Base-by-base conservation (phyloP, 768 basidiomycete genomes). In the Chlorophyllum brunneum region DNA sequence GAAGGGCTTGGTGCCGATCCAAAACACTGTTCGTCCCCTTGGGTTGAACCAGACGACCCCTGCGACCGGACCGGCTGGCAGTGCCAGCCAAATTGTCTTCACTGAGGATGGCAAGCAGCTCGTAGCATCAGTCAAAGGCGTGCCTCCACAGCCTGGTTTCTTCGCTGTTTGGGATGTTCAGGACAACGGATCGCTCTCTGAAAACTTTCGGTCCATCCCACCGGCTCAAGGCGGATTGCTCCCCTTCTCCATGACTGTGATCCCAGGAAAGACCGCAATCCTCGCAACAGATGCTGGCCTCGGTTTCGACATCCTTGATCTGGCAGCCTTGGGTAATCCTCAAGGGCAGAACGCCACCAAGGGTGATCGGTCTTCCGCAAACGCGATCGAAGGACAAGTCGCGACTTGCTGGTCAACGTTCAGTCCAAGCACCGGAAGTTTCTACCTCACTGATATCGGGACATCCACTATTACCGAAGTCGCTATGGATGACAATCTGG, bases 1-100 rank as follows among this genome's bases (percentile, higher is more conserved):
- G 51, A 61, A 58, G 20, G 78, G 78, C 18, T 67, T 79, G 22
- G 54, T 65, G 23, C 61, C 71, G 8, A 67, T 74, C 16, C 47
- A 67, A 24, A 71, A 72, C 64, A 72, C 75, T 5, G 63, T 69
- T 10, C 74, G 78, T 37, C 62, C 71, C 15, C 65, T 79, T 26
- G 62, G 63, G 27, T 62, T 80, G 50, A 76, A 77, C 59, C 79
- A 79, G 60, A 78, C 78, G 7, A 77, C 77, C 13, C 77, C 76
- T 36, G 71, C 78, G 0, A 75, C 63, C 15, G 78, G 79, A 6
- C 78, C 78, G 13, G 66, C 74, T 1, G 74, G 73, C 38, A 69
- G 67, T 16, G 65, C 69, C 43, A 72, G 70, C 60, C 74, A 80
- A 52, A 57, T 80, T 54, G 56, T 78, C 33, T 80, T 80, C 67